Base-by-base conservation (phyloP, 2,329 filamentous ascomycete species). In the Coleophoma crateriformis region DNA sequence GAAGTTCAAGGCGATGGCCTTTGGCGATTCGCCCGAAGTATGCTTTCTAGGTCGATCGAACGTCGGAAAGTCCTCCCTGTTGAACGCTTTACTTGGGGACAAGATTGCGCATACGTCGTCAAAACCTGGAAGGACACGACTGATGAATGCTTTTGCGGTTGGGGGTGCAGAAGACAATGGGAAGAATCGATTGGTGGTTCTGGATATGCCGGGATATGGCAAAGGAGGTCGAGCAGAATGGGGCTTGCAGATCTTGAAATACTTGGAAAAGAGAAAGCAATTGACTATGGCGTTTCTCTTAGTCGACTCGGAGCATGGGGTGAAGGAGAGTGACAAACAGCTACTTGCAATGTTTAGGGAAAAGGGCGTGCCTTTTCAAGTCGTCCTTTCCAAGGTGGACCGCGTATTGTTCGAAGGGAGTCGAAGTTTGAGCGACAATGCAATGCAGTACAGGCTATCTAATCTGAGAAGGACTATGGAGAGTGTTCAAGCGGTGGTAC, bases 151-250 rank as follows among this genome's bases (percentile, higher is more conserved):
- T 0, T 87, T 83, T 62, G 78, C 76, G 2, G 71, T 86, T 17
- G 73, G 80, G n/a, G 43, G 73, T 66, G 48, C 46, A 17, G 52
- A 58, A 27, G 57, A 62, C 17, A 49, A 61, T 27, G 51, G 53
- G 5, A 55, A 54, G 34, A 59, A 61, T 17, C 58, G 62, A 45
- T 61, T 86, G 27, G 75, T 83, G 0, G 72, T 89, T 33, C 71
- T 88, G 17, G 85, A 89, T 64, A 85, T 85, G 77, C 85, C 85
- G 1, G 85, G 85, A 0, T 88, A 88, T 60, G 85, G 85, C 4
- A 75, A 79, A 50, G 82, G 77, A 1, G 82, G 79, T 59, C 67
- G 76, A 33, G 64, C 71, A 8, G 77, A 80, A 58, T 88, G 84
- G 83, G 85, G 85, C 0, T 61, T 66, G 20, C 80, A 87, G 64